Conservation (phyloP, 805 yeast species). For the Tetrapisispora phaffii region DNA sequence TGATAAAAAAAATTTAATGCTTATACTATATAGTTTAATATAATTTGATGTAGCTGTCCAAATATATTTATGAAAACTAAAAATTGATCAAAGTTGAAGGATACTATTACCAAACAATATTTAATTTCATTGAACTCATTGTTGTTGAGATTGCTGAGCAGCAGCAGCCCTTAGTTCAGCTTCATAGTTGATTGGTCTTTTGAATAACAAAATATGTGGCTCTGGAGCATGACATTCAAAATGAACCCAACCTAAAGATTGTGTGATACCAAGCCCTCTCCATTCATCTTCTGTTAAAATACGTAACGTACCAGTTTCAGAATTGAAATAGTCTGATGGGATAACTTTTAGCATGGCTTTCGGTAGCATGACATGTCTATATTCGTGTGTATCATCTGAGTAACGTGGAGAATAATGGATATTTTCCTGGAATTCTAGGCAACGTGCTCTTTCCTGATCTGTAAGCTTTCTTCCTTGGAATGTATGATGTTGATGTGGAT, state of each 20-base stretch:
- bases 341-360: conserved; percentile 89
- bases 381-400: conserved; percentile 85
- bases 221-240: conserved; percentile 98
- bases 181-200: conserved; percentile 53
- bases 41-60: no score
- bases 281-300: conserved; percentile 92
- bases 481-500: conserved; percentile 24
- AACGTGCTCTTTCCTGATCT: conserved; percentile 74
- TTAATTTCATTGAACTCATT: conserved; percentile 4
- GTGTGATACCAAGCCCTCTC: conserved; percentile 97
- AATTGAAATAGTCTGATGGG: conserved; percentile 87
- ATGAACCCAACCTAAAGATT: conserved; percentile 95
- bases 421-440: conserved; percentile 83
- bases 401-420: conserved; percentile 90
- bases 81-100: not conserved
- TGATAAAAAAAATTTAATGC: no score
- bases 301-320: conserved; percentile 88
- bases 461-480: conserved; percentile 56
- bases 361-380: conserved; percentile 94
- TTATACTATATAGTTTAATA: no score
- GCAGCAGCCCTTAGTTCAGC: conserved; percentile 29
- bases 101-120: not conserved
- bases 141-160: conserved; percentile 19
- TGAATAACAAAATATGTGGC: conserved; percentile 88
- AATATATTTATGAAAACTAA: no score